These are phyloP conservation scores for Rhodotorula toruloides DNA, from an alignment of 768 basidiomycete species.

Conservation along the genomic window DNA sequence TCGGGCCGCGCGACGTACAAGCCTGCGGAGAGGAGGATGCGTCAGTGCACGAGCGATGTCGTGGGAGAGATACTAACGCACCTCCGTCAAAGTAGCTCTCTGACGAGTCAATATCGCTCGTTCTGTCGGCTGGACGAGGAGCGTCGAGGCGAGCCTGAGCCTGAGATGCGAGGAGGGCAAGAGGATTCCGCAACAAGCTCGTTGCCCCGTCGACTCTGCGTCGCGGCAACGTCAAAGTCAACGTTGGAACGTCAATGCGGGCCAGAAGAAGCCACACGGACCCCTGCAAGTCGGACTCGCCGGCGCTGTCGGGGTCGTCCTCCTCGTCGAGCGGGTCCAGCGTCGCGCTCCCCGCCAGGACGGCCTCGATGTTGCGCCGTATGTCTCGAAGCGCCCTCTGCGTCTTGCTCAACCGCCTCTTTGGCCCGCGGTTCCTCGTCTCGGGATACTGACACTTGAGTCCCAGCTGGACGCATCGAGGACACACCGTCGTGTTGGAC, in stretches of 20 bases:
- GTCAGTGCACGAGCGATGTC: not conserved
- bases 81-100: not conserved
- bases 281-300: not conserved
- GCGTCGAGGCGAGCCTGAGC: not conserved
- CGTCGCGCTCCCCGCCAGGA: not conserved
- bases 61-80: not conserved
- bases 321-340: not conserved
- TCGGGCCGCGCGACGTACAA: not conserved
- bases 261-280: not conserved
- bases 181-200: not conserved
- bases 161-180: not conserved
- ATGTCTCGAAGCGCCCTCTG: not conserved
- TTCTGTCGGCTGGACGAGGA: no score
- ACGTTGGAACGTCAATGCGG: not conserved
- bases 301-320: not conserved
- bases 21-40: not conserved
- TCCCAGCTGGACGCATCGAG: not conserved
- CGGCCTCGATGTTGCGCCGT: not conserved
- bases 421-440: not conserved
- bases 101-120: no score
- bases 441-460: not conserved
- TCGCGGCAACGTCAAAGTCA: not conserved
- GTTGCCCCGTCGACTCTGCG: not conserved
- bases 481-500: not conserved
- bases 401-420: not conserved